Base-by-base conservation (phyloP, 1,284 basidiomycete genomes). In the Agaricales sp. region DNA sequence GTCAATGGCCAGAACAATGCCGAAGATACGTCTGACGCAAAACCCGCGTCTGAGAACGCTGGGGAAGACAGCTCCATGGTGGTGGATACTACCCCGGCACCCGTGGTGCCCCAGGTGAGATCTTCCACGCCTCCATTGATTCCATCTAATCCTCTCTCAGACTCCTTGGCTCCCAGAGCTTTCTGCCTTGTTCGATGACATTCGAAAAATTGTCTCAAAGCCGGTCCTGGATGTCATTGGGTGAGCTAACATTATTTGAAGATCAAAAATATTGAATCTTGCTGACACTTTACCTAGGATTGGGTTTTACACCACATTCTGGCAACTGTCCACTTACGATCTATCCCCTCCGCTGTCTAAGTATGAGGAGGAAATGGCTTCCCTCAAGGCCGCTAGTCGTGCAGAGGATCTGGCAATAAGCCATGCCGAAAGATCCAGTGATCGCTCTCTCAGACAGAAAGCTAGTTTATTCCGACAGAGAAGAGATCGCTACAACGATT, bases 251-350 rank as follows among this genome's bases (percentile, higher is more conserved):
- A 16, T 43, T 30, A 25, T 22, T 22, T 44, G 20, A 35, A 14
- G 48, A 43, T 39, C n/a, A 46, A 46, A 12, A n/a, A 41, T 30
- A n/a, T 16, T 49, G 24, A 25, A 23, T 47, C 24, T 44, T 19
- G 52, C 16, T 49, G 24, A 47, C 24, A 43, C 16, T 49, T 55
- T 4, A 37, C 51, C 39, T 35, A 93, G 92, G 3, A 82, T 89
- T 25, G 86, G 82, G 1, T 97, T 97, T 67, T 94, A 92, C 57
- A 68, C 90, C 39, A 92, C 92, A 0, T 98, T 96, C 67, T 97
- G 94, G 94, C 92, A 95, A 62, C 64, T 97, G 49, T 87, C 88
- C 0, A 85, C 86, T 21, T 89, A 91, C 57, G 94, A 98, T 63
- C 74, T 98, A 41, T 69, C 78, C 0, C 83, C 87, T 22, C 91